Evolutionary conservation across 1,284 basidiomycete genomes (phyloP), one percentile per base, ranked within the genome.

Genomic region (Apiotrichum siamense): DNA sequence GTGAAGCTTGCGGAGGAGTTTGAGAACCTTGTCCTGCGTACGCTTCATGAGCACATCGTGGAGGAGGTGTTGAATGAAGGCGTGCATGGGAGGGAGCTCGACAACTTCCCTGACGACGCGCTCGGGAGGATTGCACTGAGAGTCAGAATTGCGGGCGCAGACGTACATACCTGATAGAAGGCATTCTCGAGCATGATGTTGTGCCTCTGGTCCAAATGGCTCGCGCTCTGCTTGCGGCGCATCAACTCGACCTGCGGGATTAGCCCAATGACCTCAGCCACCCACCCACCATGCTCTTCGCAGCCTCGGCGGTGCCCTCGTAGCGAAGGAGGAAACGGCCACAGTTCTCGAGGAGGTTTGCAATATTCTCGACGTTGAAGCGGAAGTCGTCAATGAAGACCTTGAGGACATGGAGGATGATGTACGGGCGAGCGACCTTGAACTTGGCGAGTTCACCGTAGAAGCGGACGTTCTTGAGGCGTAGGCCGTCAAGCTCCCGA

Each of bases 351-450:
- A 98, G 77, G 3, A 98, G 76, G 55, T 92, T 80, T 17, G 93
- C 88, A 20, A 97, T 80, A 65, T 92, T 96, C 64, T 98, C 96
- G 37, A 99, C 82, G 66, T 97, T 97, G 27, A 84, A 84, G 5
- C 85, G 85, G 66, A 99, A 92, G 69, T 97, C 92, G 66, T 97
- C 94, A 62, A 98, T 76, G 72, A 90, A 96, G 41, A 94, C 88
- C 81, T 97, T 97, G 77, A 96, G 87, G 58, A 90, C 87, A 70
- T 98, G 93, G 44, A 98, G 77, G 63, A 97, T 92, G 50, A 93
- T 78, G 70, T 97, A 91, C 0, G 86, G 78, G 10, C 91, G 92
- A 9, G 96, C 87, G n/a, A 98, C 83, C 39, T 82, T 79, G 75
- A 98, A 98, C 75, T 99, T 98, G 27, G 92, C 93, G 63, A 99